Base-by-base conservation (phyloP, 495 filamentous ascomycete species). In the Poronia punctata region DNA sequence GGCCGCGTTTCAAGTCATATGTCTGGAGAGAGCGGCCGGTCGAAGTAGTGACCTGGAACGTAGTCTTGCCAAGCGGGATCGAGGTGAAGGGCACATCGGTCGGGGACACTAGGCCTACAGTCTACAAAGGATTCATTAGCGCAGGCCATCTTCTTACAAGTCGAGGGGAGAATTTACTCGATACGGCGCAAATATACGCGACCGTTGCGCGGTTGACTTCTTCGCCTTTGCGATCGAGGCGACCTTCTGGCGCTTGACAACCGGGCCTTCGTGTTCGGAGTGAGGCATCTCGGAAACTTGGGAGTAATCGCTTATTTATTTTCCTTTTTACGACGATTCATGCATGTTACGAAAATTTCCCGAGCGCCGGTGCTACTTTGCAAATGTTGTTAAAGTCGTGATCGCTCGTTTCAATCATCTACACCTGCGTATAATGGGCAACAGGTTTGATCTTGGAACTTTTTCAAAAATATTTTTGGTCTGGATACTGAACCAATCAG, bases 1-100 rank as follows among this genome's bases (percentile, higher is more conserved):
- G 71, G 16, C 88, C 89, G 57, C 75, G 80, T 51, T 80, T 84
- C 35, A 97, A 66, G 57, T 97, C 92, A 63, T 97, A 97, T 2
- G 92, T 97, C 57, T 97, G 92, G 9, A 99, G 75, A 29, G 80
- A 83, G 46, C 80, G 78, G 47, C 88, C 89, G 35, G 90, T 85
- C 0, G 86, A 95, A 26, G 93, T 97, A 10, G 92, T 96, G 60
- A 99, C 85, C 54, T 99, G 92, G 59, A 92, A 96, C 12, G 88
- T 94, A 5, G 87, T 85, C 60, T 93, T 94, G 40, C 92, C 92
- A 11, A 95, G 67, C 3, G 92, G 86, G 16, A 90, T 75, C 15
- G 81, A 79, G 6, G 89, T 85, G 53, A 97, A 96, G 5, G 92
- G 90, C 2, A 94, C 85, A 23, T 73, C 48, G 9, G 89, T 95